Evolutionary conservation across 2,329 filamentous ascomycete genomes (phyloP).

Genomic region (Bipolaris sorokiniana): DNA sequence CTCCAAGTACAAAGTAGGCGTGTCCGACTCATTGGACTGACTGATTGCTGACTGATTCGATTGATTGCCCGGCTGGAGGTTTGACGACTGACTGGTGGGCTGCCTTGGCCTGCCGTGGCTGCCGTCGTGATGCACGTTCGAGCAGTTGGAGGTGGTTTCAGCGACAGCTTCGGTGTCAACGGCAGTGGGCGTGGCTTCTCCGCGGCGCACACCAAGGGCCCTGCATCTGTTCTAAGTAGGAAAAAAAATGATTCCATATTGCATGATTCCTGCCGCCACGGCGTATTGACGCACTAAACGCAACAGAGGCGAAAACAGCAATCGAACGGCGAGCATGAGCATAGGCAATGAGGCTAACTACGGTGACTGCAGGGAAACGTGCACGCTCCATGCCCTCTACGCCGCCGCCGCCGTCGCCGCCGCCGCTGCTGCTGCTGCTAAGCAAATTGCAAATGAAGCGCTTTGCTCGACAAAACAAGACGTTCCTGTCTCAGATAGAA

Average conservation of each 20-base stretch:
- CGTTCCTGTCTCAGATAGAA: constrained; percentile 31
- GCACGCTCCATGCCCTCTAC: neutral
- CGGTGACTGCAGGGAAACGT: constrained; percentile 3
- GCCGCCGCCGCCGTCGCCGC: neutral
- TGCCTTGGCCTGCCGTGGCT: neutral
- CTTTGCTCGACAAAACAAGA: constrained; percentile 20
- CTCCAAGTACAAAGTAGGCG: too few species aligned
- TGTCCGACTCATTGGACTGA: too few species aligned
- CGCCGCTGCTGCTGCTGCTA: neutral
- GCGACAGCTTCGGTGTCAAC: neutral
- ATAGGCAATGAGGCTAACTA: constrained; percentile 2
- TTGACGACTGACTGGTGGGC: too few species aligned
- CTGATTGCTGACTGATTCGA: too few species aligned
- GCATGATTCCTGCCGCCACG: constrained; percentile 4
- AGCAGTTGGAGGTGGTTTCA: constrained; percentile 11
- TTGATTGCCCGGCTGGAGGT: too few species aligned
- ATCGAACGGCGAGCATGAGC: too few species aligned
- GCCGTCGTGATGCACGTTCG: constrained; percentile 9
- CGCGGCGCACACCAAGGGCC: neutral
- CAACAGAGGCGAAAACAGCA: constrained; percentile 3
- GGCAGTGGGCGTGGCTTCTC: too few species aligned
- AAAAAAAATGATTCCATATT: neutral
- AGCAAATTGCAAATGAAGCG: constrained; percentile 11
- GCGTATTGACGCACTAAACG: constrained; percentile 8
- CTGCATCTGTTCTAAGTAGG: neutral